phyloP scores from a whole-genome alignment of 2,329 filamentous ascomycete genomes.

The Cladophialophora chaetospira region DNA sequence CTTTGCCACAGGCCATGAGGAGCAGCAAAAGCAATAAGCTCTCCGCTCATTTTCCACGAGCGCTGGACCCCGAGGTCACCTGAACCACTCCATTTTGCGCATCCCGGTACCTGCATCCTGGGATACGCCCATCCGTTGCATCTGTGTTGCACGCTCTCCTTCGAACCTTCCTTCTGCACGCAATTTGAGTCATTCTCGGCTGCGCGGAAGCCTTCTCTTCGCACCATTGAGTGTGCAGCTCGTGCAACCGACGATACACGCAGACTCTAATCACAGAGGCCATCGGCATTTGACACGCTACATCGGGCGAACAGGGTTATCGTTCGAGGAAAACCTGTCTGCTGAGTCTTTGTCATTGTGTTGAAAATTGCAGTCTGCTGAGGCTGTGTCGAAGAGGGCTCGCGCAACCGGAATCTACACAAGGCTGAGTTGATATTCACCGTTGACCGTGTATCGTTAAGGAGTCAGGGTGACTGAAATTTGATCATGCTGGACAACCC shows the following conservation, averaged over 20 bases:
- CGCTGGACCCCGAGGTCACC: constrained; percentile 27
- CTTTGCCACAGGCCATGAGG: constrained; percentile 28
- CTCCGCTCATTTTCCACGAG: constrained; percentile 16
- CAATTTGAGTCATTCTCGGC: constrained; percentile 3
- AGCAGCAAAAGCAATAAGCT: constrained; percentile 31
- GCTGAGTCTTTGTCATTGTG: not conserved
- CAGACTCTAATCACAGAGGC: too few relatives aligned
- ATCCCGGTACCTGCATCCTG: constrained; percentile 30
- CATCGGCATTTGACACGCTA: too few relatives aligned
- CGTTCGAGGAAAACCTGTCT: too few relatives aligned
- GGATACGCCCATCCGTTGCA: constrained; percentile 6
- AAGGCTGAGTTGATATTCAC: not conserved
- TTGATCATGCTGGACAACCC: constrained; percentile 12
- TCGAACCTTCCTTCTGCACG: constrained; percentile 12
- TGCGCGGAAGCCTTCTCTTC: not conserved
- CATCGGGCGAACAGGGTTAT: too few relatives aligned
- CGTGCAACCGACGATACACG: too few relatives aligned
- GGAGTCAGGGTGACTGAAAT: not conserved
- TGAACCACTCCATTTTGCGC: constrained; percentile 22
- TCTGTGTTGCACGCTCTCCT: constrained; percentile 17
- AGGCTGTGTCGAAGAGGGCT: not conserved
- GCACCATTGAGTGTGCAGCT: too few relatives aligned
- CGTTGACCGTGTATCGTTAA: not conserved
- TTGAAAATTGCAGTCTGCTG: too few relatives aligned
- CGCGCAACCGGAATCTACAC: not conserved